A percentile compares a stretch with the other conserved stretches of the same genome.
phyloP scores from a whole-genome alignment of 371 early-diverging fungal species.

The Zancudomyces culisetae region DNA sequence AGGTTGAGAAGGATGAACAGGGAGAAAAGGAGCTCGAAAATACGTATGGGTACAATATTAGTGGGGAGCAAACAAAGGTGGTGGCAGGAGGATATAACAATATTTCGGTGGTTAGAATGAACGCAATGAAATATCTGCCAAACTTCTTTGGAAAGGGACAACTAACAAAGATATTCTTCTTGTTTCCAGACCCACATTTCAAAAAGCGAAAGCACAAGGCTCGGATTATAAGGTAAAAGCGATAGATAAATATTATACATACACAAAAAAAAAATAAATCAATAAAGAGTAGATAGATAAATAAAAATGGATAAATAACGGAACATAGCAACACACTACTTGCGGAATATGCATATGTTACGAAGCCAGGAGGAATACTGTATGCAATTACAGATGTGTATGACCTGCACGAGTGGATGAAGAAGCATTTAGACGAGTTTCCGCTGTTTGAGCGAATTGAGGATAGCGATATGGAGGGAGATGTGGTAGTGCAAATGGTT shows the following conservation, averaged over 20 bases:
- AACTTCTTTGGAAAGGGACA: conserved; percentile 94
- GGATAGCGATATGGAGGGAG: conserved; percentile 63
- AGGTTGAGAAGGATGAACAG: conserved; percentile 8
- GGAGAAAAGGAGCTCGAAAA: conserved; percentile 11
- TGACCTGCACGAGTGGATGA: conserved; percentile 92
- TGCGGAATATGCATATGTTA: conserved; percentile 88
- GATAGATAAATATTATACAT: conserved; percentile 31
- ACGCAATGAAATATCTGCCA: conserved; percentile 97
- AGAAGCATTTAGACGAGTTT: conserved; percentile 78
- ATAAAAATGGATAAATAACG: conserved; percentile 2
- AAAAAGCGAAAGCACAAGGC: conserved; percentile 99
- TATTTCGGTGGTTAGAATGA: conserved; percentile 88
- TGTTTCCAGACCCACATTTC: conserved; percentile 99
- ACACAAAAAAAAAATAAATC: too few species aligned
- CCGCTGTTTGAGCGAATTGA: conserved; percentile 78
- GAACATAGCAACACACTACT: conserved; percentile 53
- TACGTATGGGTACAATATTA: conserved; percentile 9
- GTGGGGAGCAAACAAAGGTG: conserved; percentile 17
- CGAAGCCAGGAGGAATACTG: conserved; percentile 73
- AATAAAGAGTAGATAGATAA: too few species aligned
- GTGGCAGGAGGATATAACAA: conserved; percentile 74
- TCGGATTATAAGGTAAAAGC: conserved; percentile 92
- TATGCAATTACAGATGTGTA: conserved; percentile 93
- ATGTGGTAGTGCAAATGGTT: conserved; percentile 72
- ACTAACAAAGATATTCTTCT: conserved; percentile 33